Evolutionary conservation across 805 yeast species (phyloP).

Genomic region (Hanseniaspora taiwanica): DNA sequence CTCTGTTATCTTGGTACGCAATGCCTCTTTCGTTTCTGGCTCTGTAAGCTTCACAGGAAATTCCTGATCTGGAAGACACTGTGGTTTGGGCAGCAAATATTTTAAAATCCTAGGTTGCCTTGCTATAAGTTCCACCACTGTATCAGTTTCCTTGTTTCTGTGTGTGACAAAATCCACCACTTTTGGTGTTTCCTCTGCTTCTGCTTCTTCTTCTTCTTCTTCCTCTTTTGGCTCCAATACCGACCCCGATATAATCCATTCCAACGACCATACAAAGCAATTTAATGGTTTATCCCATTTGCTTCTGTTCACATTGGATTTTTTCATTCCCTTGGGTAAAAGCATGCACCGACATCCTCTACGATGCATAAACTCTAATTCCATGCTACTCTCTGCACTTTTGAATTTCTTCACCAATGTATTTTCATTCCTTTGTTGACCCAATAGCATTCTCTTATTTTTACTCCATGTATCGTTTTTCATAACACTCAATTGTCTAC

Average conservation of each 20-base stretch:
- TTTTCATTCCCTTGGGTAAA: slow-evolving; percentile 63
- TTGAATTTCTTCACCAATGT: slow-evolving; percentile 7
- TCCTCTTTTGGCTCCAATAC: slow-evolving; percentile 1
- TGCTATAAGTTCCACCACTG: slow-evolving; percentile 5
- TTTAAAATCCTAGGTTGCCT: not conserved
- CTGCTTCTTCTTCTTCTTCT: not conserved
- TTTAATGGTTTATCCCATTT: slow-evolving; percentile 54
- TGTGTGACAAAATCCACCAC: slow-evolving; percentile 1
- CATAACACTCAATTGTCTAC: slow-evolving; percentile 46
- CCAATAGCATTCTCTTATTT: slow-evolving; percentile 20
- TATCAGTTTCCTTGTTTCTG: not conserved
- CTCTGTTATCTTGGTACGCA: slow-evolving; percentile 5
- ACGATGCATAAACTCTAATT: slow-evolving; percentile 24
- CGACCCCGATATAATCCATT: slow-evolving; percentile 40
- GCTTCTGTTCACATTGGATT: slow-evolving; percentile 50
- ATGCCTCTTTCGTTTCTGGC: slow-evolving; percentile 7
- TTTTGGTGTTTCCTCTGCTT: slow-evolving; percentile 1
- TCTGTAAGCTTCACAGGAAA: slow-evolving; percentile 10
- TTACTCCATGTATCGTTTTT: slow-evolving; percentile 36
- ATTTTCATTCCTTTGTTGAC: slow-evolving; percentile 11
- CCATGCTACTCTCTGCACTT: slow-evolving; percentile 9
- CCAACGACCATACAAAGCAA: slow-evolving; percentile 66
- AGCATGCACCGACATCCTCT: slow-evolving; percentile 55
- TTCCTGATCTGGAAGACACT: slow-evolving; percentile 4
- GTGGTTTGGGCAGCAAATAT: not conserved